phyloP scores from a whole-genome alignment of 495 filamentous ascomycete species.

The Podospora appendiculata region DNA sequence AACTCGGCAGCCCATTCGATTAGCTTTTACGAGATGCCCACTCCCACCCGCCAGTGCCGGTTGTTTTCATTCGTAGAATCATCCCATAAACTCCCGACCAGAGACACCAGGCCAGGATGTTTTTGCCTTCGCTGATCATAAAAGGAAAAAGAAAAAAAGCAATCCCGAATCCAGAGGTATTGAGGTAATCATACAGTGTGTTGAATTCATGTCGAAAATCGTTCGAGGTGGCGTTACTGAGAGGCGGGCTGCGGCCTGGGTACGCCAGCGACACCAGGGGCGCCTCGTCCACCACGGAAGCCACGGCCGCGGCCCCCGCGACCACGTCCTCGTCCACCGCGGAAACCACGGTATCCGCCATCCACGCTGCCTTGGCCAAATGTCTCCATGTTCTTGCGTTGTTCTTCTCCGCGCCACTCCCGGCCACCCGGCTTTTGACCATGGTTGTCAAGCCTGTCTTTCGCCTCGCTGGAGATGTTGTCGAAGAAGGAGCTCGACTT shows the following conservation, averaged over 20 bases:
- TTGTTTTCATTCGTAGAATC: slow-evolving; percentile 12
- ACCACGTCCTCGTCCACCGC: slow-evolving; percentile 61
- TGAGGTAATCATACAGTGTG: slow-evolving; percentile 12
- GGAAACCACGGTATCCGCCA: slow-evolving; percentile 67
- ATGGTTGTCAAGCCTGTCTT: slow-evolving; percentile 72
- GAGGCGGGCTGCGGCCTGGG: slow-evolving; percentile 13
- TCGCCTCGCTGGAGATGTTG: slow-evolving; percentile 89
- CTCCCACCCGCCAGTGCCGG: slow-evolving; percentile 1
- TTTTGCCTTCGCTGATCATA: slow-evolving; percentile 9
- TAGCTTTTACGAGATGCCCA: slow-evolving; percentile 1
- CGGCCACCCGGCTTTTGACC: slow-evolving; percentile 66
- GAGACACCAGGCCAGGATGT: slow-evolving; percentile 8
- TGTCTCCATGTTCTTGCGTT: slow-evolving; percentile 93
- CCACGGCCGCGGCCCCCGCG: slow-evolving; percentile 53
- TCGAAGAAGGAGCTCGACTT: slow-evolving; percentile 87
- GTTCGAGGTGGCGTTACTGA: slow-evolving; percentile 16
- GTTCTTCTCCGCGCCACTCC: slow-evolving; percentile 87
- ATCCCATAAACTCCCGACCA: slow-evolving; percentile 7
- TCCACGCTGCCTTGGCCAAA: slow-evolving; percentile 98
- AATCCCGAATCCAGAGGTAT: slow-evolving; percentile 9
- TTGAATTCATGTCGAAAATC: background rate
- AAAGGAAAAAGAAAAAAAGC: slow-evolving; percentile 1
- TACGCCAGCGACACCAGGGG: slow-evolving; percentile 23
- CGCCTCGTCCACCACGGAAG: slow-evolving; percentile 34
- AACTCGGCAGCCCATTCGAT: background rate